phyloP scores from a whole-genome alignment of 257 asterid species.

The Haberlea rhodopensis region DNA sequence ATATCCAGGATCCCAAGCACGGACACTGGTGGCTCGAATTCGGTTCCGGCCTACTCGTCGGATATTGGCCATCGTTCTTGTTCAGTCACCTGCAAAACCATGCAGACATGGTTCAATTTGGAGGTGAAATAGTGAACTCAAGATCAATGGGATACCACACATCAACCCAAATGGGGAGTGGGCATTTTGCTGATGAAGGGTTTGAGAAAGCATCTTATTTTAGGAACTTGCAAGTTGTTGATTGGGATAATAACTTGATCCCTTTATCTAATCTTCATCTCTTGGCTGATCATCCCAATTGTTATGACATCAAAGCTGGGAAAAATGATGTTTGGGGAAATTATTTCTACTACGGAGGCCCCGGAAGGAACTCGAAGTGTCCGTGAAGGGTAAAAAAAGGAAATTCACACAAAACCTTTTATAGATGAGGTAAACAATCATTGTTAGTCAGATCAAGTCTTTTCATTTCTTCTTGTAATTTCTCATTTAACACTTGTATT shows the following conservation, averaged over 20 bases:
- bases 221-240: slow-evolving; percentile 81
- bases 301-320: slow-evolving; percentile 78
- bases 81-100: slow-evolving; percentile 67
- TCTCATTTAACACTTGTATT: no score
- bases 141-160: slow-evolving; percentile 75
- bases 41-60: slow-evolving; percentile 74
- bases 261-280: slow-evolving; percentile 73
- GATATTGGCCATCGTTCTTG: slow-evolving; percentile 82
- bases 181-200: slow-evolving; percentile 84
- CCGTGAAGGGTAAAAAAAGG: slow-evolving; percentile 29
- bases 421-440: slow-evolving; percentile 26
- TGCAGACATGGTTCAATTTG: slow-evolving; percentile 91
- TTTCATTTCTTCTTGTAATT: no score
- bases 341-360: slow-evolving; percentile 92
- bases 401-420: slow-evolving; percentile 25
- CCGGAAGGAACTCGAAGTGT: slow-evolving; percentile 78
- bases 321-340: slow-evolving; percentile 85
- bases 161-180: slow-evolving; percentile 92
- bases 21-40: slow-evolving; percentile 99
- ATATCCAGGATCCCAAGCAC: slow-evolving; percentile 76
- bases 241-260: slow-evolving; percentile 83
- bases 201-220: slow-evolving; percentile 83
- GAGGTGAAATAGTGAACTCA: slow-evolving; percentile 81
- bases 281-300: slow-evolving; percentile 83
- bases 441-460: no score